phyloP scores from a whole-genome alignment of 257 asterid genomes.

The Scutellaria minor region DNA sequence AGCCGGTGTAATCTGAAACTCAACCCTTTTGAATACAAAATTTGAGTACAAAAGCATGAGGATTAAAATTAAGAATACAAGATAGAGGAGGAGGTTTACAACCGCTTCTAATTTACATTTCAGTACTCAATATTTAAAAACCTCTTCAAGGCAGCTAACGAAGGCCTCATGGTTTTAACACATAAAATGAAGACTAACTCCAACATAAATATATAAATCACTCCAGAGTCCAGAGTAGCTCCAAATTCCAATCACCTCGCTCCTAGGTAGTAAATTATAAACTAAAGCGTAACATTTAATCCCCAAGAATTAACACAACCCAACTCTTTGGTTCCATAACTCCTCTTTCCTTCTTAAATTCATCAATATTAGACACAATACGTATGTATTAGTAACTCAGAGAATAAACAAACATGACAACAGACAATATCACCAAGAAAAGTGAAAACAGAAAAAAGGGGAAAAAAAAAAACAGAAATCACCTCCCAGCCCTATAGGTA shows the following conservation, averaged over 20 bases:
- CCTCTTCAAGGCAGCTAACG: background rate
- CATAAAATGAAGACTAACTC: background rate
- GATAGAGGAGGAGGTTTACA: slow-evolving; percentile 14
- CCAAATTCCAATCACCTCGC: background rate
- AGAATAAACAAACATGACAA: slow-evolving; percentile 3
- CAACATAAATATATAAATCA: slow-evolving; percentile 12
- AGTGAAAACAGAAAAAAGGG: background rate
- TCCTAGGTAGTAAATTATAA: slow-evolving; percentile 8
- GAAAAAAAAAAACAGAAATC: background rate
- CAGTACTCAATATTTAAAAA: background rate
- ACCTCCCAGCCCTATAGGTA: slow-evolving; percentile 90
- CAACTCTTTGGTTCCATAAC: slow-evolving; percentile 9
- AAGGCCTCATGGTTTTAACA: background rate
- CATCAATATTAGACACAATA: slow-evolving; percentile 1
- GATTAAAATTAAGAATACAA: background rate
- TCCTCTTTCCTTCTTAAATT: background rate
- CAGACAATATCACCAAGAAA: background rate
- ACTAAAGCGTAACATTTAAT: background rate
- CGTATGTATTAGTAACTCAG: too few relatives aligned
- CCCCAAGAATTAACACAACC: slow-evolving; percentile 5
- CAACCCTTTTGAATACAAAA: slow-evolving; percentile 24
- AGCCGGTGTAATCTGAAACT: slow-evolving; percentile 17
- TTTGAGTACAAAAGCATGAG: slow-evolving; percentile 25
- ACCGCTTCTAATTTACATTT: slow-evolving; percentile 5
- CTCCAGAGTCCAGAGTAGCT: background rate